Evolutionary conservation across 140 eudicot genomes (phyloP).

Genomic region (Eryngium alpinum): DNA sequence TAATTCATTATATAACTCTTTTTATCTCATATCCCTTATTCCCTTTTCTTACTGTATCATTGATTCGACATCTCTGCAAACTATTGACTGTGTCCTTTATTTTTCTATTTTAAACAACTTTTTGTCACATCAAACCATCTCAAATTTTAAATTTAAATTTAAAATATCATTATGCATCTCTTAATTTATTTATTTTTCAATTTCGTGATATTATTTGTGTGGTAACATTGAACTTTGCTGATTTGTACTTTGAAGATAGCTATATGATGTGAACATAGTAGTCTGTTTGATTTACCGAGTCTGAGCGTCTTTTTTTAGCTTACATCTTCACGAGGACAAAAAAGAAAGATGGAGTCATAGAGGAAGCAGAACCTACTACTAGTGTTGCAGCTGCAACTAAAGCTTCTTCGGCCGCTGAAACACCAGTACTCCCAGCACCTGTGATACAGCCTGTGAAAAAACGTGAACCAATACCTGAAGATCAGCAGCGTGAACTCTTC

Average conservation of each 20-base stretch:
- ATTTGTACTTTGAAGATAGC: neutral
- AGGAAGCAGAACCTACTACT: slow-evolving; percentile 35
- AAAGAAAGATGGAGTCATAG: slow-evolving; percentile 38
- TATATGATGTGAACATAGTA: neutral
- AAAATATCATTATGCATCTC: no score
- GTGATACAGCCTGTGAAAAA: slow-evolving; percentile 29
- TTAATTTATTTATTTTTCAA: no score
- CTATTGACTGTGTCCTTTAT: no score
- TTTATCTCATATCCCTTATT: no score
- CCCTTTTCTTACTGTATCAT: no score
- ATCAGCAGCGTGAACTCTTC: slow-evolving; percentile 75
- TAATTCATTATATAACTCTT: no score
- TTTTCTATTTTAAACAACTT: no score
- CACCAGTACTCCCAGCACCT: slow-evolving; percentile 24
- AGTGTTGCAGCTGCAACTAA: slow-evolving; percentile 24
- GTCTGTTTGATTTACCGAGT: neutral
- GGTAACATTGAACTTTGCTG: neutral
- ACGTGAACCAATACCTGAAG: slow-evolving; percentile 57
- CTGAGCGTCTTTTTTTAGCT: slow-evolving; percentile 34
- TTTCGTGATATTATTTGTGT: neutral
- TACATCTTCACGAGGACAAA: slow-evolving; percentile 64
- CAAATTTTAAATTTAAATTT: no score
- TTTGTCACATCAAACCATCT: no score
- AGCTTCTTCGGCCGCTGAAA: slow-evolving; percentile 30
- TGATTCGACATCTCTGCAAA: no score